phyloP scores from a whole-genome alignment of 139 green algal genomes.

The Nannochloris sp. region DNA sequence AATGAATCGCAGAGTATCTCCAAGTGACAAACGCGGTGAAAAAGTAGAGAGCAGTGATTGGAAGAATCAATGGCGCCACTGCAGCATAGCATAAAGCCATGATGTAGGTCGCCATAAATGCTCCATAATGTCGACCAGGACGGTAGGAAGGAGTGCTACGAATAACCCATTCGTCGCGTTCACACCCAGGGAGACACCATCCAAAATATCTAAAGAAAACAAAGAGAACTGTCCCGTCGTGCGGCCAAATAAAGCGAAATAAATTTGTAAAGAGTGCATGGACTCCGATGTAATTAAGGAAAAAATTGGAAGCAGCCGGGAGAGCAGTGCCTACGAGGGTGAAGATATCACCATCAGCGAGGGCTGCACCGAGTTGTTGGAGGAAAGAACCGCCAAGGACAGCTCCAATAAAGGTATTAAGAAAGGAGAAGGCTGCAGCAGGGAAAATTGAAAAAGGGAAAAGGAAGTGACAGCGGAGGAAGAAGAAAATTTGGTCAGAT shows the following conservation, averaged over 20 bases:
- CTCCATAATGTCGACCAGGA: not conserved
- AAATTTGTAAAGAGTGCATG: not conserved
- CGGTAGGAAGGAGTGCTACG: not conserved
- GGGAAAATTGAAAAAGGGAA: too few species aligned
- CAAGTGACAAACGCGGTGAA: not conserved
- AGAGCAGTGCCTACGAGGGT: not conserved
- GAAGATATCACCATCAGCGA: not conserved
- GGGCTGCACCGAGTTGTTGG: not conserved
- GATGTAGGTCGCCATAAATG: not conserved
- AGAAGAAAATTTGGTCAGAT: too few species aligned
- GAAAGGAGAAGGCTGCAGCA: too few species aligned
- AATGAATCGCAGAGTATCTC: not conserved
- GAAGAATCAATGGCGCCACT: not conserved
- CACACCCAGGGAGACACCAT: not conserved
- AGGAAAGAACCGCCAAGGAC: not conserved
- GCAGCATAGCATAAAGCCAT: not conserved
- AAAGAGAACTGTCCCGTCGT: conserved; percentile 3
- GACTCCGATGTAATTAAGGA: not conserved
- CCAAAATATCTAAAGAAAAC: not conserved
- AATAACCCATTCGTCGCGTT: not conserved
- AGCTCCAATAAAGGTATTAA: not conserved
- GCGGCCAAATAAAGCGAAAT: conserved; percentile 7
- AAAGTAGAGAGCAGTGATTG: not conserved
- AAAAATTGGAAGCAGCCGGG: not conserved
- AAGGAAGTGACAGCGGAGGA: too few species aligned